phyloP scores from a whole-genome alignment of 768 basidiomycete genomes.

The Fomitopsis serialis region DNA sequence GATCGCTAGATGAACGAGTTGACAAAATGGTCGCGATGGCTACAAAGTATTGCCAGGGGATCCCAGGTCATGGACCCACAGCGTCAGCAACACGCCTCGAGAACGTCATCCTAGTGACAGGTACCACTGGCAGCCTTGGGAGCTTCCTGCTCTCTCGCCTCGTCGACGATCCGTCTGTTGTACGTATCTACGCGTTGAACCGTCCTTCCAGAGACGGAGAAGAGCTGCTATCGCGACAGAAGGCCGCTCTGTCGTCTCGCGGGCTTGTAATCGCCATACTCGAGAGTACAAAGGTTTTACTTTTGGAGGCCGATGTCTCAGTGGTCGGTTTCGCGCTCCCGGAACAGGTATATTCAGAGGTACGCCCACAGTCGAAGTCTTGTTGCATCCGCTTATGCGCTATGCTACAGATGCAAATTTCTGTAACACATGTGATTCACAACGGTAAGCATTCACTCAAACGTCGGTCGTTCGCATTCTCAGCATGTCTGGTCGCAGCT shows the following conservation, averaged over 20 bases:
- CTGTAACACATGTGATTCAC: slow-evolving; percentile 20
- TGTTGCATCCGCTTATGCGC: not conserved
- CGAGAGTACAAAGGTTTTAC: slow-evolving; percentile 9
- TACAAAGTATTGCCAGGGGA: too few relatives aligned
- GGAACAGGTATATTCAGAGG: slow-evolving; percentile 10
- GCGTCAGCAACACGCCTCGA: not conserved
- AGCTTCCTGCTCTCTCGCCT: slow-evolving; percentile 21
- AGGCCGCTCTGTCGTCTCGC: slow-evolving; percentile 11
- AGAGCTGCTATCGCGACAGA: slow-evolving; percentile 9
- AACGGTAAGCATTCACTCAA: slow-evolving; percentile 15
- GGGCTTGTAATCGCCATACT: slow-evolving; percentile 9
- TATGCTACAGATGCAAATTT: slow-evolving; percentile 10
- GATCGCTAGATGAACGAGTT: too few relatives aligned
- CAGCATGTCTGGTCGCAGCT: slow-evolving; percentile 10
- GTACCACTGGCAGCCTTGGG: slow-evolving; percentile 28
- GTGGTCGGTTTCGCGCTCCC: slow-evolving; percentile 12
- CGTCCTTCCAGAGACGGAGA: slow-evolving; percentile 7
- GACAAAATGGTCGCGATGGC: too few relatives aligned
- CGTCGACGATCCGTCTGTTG: slow-evolving; percentile 9
- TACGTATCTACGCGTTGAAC: slow-evolving; percentile 21
- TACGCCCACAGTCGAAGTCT: slow-evolving; percentile 1
- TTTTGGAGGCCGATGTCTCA: slow-evolving; percentile 15
- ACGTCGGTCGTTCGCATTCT: not conserved
- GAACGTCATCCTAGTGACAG: slow-evolving; percentile 25
- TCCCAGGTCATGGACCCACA: too few relatives aligned